Evolutionary conservation across 371 early-diverging fungal genomes (phyloP).

Genomic region (Parasitella parasitica): DNA sequence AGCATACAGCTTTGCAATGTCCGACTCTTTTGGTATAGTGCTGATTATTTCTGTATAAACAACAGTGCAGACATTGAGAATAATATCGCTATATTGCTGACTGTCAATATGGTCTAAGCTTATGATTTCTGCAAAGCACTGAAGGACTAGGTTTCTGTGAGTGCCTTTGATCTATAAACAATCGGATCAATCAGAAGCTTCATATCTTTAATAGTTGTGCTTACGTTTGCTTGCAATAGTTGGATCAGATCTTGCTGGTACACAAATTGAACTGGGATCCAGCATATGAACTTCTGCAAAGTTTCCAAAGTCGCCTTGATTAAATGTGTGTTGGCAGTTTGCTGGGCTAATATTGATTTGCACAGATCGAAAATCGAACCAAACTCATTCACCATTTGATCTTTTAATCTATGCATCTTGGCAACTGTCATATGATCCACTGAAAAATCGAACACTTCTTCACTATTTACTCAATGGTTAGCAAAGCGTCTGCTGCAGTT

Average conservation of each 20-base stretch:
- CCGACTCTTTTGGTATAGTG: neutral
- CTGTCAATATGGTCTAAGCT: conserved; percentile 2
- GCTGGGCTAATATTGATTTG: conserved; percentile 80
- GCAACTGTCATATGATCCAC: conserved; percentile 92
- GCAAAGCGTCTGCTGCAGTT: too few relatives aligned
- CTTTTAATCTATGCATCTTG: conserved; percentile 83
- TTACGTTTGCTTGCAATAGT: conserved; percentile 15
- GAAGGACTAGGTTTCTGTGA: conserved; percentile 17
- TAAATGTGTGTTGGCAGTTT: conserved; percentile 65
- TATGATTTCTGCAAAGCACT: conserved; percentile 26
- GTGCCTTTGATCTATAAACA: neutral
- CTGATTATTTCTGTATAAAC: neutral
- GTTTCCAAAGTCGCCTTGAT: conserved; percentile 86
- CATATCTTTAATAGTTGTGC: too few relatives aligned
- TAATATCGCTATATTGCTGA: conserved; percentile 8
- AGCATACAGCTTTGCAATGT: neutral
- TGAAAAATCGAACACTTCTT: conserved; percentile 95
- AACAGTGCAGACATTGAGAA: neutral
- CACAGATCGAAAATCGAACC: conserved; percentile 93
- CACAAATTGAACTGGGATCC: conserved; percentile 25
- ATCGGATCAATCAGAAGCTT: neutral
- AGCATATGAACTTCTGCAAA: conserved; percentile 42
- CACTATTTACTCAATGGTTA: conserved; percentile 52
- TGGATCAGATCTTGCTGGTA: conserved; percentile 14
- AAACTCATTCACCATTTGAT: conserved; percentile 92